phyloP scores from a whole-genome alignment of 768 basidiomycete genomes.

The Tremella fuciformis region DNA sequence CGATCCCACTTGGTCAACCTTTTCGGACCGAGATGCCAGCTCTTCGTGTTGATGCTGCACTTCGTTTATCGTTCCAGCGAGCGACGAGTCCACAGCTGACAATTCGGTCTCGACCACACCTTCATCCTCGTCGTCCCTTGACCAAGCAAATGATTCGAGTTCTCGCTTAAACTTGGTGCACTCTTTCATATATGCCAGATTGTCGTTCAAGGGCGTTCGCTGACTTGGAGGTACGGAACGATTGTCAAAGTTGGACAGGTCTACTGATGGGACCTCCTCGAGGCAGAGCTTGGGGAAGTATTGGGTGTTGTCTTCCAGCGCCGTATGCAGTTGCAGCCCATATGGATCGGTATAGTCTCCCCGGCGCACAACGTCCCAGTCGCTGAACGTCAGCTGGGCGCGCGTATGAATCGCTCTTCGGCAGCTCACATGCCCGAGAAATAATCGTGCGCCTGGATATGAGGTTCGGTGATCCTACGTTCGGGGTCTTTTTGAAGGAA shows the following conservation, averaged over 20 bases:
- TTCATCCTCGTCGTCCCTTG: slow-evolving; percentile 17
- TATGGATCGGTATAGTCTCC: slow-evolving; percentile 61
- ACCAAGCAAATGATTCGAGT: slow-evolving; percentile 34
- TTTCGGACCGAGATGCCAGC: background rate
- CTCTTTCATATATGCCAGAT: slow-evolving; percentile 26
- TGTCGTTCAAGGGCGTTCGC: slow-evolving; percentile 34
- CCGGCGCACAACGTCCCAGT: slow-evolving; percentile 64
- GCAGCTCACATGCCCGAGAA: slow-evolving; percentile 82
- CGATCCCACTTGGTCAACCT: too few relatives aligned
- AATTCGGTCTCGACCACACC: slow-evolving; percentile 11
- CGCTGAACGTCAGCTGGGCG: slow-evolving; percentile 20
- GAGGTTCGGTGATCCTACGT: slow-evolving; percentile 84
- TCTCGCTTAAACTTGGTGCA: slow-evolving; percentile 27
- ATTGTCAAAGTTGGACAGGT: slow-evolving; percentile 51
- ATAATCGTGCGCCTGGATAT: slow-evolving; percentile 91
- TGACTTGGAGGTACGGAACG: background rate
- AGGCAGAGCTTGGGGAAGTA: slow-evolving; percentile 98
- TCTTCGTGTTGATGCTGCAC: background rate
- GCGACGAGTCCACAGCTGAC: background rate
- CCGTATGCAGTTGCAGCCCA: slow-evolving; percentile 56
- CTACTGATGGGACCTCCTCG: slow-evolving; percentile 88
- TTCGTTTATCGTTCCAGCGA: background rate
- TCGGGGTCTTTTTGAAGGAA: slow-evolving; percentile 89
- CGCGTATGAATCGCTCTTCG: slow-evolving; percentile 14
- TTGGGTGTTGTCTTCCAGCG: slow-evolving; percentile 90